Percentiles rank a stretch among this genome's conserved stretches.
Conservation (phyloP, 129 eudicot species). For the Erigeron canadensis region DNA sequence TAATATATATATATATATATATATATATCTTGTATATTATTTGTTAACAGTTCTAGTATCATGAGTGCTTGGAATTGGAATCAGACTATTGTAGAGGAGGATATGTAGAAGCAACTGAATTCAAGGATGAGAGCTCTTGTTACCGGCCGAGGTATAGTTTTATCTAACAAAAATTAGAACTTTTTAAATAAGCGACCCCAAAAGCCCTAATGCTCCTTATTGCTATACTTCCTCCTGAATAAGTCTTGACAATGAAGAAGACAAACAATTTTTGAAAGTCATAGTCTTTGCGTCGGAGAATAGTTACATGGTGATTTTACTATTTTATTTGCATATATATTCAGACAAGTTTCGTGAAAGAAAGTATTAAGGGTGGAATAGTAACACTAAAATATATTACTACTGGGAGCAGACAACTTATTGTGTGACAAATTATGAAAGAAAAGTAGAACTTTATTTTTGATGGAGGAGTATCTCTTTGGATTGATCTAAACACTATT, state of each 20-base stretch:
- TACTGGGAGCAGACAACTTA: not conserved
- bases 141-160: constrained; percentile 33
- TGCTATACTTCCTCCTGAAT: too few relatives aligned
- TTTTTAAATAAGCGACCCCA: too few relatives aligned
- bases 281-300: too few relatives aligned
- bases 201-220: not conserved
- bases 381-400: too few relatives aligned
- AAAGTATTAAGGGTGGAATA: too few relatives aligned
- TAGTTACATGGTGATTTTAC: too few relatives aligned
- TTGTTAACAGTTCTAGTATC: constrained; percentile 9
- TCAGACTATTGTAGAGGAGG: constrained; percentile 18
- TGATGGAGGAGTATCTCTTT: not conserved
- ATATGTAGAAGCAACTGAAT: constrained; percentile 26
- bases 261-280: too few relatives aligned
- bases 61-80: constrained; percentile 13
- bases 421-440: not conserved
- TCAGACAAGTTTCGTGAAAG: too few relatives aligned
- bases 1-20: too few relatives aligned
- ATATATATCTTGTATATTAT: constrained; percentile 3
- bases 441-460: too few relatives aligned
- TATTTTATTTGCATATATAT: too few relatives aligned
- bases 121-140: constrained; percentile 38
- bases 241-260: too few relatives aligned
- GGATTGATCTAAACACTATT: not conserved
- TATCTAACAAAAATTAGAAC: not conserved